A percentile compares a stretch with the other conserved stretches of the same genome.
Conservation (phyloP, 805 yeast genomes). For the Sugiyamaella boreocaroliniensis region DNA sequence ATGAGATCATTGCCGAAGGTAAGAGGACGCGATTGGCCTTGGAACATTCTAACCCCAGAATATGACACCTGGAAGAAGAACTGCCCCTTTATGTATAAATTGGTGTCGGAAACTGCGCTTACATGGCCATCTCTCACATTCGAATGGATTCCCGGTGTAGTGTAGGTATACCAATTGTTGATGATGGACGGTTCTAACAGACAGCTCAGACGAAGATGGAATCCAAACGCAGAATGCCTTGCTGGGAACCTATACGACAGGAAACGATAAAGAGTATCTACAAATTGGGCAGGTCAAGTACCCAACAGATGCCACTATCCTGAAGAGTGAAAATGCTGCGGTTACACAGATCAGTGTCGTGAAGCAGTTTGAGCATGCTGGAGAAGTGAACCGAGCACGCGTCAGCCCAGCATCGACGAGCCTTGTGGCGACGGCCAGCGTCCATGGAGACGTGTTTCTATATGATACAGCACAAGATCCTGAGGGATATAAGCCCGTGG, state of each 20-base stretch:
- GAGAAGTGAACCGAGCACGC: constrained; percentile 59
- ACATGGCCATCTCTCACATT: constrained; percentile 68
- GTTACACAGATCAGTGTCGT: constrained; percentile 21
- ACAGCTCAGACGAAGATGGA: constrained; percentile 2
- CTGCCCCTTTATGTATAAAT: constrained; percentile 69
- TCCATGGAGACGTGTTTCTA: constrained; percentile 30
- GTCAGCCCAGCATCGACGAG: constrained; percentile 43
- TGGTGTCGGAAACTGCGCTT: constrained; percentile 59
- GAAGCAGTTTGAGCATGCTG: constrained; percentile 53
- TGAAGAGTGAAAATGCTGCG: neutral
- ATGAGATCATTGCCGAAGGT: constrained; percentile 1
- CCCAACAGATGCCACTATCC: constrained; percentile 7
- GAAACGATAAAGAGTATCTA: constrained; percentile 18
- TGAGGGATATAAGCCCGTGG: constrained; percentile 12
- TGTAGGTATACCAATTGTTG: constrained; percentile 5
- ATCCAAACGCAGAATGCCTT: constrained; percentile 13
- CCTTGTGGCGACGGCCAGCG: constrained; percentile 50
- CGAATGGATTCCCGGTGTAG: constrained; percentile 53
- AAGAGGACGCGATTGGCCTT: neutral
- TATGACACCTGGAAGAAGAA: constrained; percentile 71
- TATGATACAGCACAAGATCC: constrained; percentile 19
- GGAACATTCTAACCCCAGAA: constrained; percentile 16
- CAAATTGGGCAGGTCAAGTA: constrained; percentile 15
- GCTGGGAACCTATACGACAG: constrained; percentile 19
- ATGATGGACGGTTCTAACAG: neutral